Percentiles rank a stretch among this genome's conserved stretches.
Evolutionary conservation across 768 basidiomycete species (phyloP).

Genomic region (Favolaschia claudopus): DNA sequence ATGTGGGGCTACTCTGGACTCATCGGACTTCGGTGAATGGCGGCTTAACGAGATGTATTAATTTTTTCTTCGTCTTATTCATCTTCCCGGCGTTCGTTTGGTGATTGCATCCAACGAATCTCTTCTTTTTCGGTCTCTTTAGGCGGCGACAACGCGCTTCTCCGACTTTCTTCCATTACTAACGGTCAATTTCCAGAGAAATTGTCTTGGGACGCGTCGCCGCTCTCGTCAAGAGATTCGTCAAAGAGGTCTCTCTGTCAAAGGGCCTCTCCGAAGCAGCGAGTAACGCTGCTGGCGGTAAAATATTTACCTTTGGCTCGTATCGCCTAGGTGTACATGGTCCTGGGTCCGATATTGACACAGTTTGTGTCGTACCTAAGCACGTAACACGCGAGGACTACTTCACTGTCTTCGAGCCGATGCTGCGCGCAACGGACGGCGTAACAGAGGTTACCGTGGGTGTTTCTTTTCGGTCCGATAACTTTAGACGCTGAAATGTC

Average conservation of each 20-base stretch:
- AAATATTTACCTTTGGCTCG: constrained; percentile 98
- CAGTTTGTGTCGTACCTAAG: constrained; percentile 93
- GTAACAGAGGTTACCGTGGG: constrained; percentile 89
- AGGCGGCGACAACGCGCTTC: too few species aligned
- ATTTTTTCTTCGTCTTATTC: not conserved
- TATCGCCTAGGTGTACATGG: constrained; percentile 98
- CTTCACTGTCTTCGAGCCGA: constrained; percentile 87
- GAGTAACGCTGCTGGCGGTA: constrained; percentile 91
- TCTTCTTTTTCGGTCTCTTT: not conserved
- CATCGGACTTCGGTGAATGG: not conserved
- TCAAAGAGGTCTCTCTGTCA: constrained; percentile 78
- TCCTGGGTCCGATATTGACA: constrained; percentile 96
- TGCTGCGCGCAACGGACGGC: constrained; percentile 85
- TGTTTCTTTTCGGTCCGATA: constrained; percentile 19
- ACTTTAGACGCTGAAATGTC: not conserved
- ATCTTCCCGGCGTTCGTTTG: not conserved
- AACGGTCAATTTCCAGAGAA: constrained; percentile 65
- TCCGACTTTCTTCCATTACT: too few species aligned
- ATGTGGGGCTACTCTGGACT: not conserved
- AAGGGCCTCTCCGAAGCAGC: constrained; percentile 88
- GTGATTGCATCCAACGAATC: not conserved
- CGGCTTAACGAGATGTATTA: constrained; percentile 6
- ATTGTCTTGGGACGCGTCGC: constrained; percentile 90
- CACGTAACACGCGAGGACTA: constrained; percentile 96
- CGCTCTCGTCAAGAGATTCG: constrained; percentile 91